Evolutionary conservation across 2,329 filamentous ascomycete genomes (phyloP).

Genomic region (Phoma sp.): DNA sequence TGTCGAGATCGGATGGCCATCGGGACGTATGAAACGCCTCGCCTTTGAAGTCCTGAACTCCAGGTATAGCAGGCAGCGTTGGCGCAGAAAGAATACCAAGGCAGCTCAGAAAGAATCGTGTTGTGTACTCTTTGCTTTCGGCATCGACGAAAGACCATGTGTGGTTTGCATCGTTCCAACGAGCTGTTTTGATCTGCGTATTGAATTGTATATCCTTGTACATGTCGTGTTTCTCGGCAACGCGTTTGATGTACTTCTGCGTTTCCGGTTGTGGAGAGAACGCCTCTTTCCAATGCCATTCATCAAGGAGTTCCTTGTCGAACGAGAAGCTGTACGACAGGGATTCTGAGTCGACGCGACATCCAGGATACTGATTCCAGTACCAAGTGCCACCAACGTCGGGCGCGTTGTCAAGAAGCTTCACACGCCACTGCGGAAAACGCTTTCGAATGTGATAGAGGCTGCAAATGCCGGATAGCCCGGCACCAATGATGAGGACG

Average conservation of each 20-base stretch:
- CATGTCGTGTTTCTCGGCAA: slow-evolving; percentile 55
- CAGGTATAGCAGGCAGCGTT: slow-evolving; percentile 27
- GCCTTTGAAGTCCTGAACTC: slow-evolving; percentile 28
- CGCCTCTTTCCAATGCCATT: slow-evolving; percentile 51
- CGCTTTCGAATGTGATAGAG: slow-evolving; percentile 13
- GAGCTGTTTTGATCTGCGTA: slow-evolving; percentile 21
- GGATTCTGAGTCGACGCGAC: slow-evolving; percentile 55
- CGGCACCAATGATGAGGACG: slow-evolving; percentile 39
- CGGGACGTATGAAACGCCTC: slow-evolving; percentile 58
- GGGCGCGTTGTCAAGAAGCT: slow-evolving; percentile 2
- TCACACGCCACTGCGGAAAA: slow-evolving; percentile 4
- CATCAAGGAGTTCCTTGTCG: slow-evolving; percentile 50
- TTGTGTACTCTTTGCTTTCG: slow-evolving; percentile 19
- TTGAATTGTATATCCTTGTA: slow-evolving; percentile 34
- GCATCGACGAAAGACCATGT: slow-evolving; percentile 23
- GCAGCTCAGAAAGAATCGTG: slow-evolving; percentile 26
- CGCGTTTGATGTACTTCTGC: slow-evolving; percentile 55
- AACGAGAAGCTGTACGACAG: slow-evolving; percentile 55
- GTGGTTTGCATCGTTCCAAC: slow-evolving; percentile 18
- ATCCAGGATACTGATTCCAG: slow-evolving; percentile 56
- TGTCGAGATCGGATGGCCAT: slow-evolving; percentile 60
- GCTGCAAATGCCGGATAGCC: slow-evolving; percentile 43
- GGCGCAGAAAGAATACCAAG: slow-evolving; percentile 28
- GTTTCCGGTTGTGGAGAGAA: slow-evolving; percentile 53
- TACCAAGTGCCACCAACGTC: slow-evolving; percentile 49